Evolutionary conservation across 768 basidiomycete genomes (phyloP).

Genomic region (Suillus decipiens): DNA sequence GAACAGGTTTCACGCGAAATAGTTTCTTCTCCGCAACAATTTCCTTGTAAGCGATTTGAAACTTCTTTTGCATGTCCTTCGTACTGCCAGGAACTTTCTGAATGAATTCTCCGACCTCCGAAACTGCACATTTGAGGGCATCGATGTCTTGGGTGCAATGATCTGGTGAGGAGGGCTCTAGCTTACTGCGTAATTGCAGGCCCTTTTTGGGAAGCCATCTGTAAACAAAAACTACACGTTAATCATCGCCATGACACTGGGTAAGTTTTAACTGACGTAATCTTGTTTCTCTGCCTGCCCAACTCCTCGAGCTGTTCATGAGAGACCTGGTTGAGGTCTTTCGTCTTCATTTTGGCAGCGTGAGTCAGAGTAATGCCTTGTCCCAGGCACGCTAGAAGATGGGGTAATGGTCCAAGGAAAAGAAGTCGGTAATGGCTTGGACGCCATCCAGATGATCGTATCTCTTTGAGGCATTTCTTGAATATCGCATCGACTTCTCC

Average conservation of each 20-base stretch:
- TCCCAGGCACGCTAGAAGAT: slow-evolving; percentile 43
- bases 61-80: slow-evolving; percentile 23
- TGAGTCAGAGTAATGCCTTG: slow-evolving; percentile 25
- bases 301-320: slow-evolving; percentile 40
- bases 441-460: slow-evolving; percentile 30
- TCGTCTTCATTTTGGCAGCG: slow-evolving; percentile 33
- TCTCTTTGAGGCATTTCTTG: slow-evolving; percentile 27
- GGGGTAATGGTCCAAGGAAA: slow-evolving; percentile 42
- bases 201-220: slow-evolving; percentile 32
- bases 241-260: background rate
- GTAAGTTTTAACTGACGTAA: slow-evolving; percentile 34
- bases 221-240: background rate
- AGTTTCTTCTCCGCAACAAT: slow-evolving; percentile 19
- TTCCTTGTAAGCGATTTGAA: slow-evolving; percentile 34
- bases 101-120: slow-evolving; percentile 31
- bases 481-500: slow-evolving; percentile 30
- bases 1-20: too few species aligned
- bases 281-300: slow-evolving; percentile 26
- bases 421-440: slow-evolving; percentile 35
- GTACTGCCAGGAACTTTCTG: slow-evolving; percentile 23
- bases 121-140: slow-evolving; percentile 29
- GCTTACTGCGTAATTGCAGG: slow-evolving; percentile 27
- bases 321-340: slow-evolving; percentile 24
- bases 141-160: slow-evolving; percentile 27
- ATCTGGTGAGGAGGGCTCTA: slow-evolving; percentile 33